Conservation (phyloP, 345 rosid species). For the Citrus cavaleriei region DNA sequence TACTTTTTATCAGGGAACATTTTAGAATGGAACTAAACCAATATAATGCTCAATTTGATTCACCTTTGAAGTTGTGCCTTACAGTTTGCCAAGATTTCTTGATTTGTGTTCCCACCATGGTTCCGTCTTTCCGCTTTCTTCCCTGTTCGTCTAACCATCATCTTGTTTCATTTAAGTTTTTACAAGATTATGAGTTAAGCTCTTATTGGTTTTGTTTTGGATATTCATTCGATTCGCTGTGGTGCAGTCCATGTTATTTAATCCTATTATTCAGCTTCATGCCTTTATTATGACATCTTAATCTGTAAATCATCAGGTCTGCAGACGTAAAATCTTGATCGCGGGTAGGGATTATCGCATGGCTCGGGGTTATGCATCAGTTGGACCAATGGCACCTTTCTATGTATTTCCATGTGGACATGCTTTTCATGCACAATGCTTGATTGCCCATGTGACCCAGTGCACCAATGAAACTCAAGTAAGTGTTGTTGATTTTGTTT, state of each 20-base stretch:
- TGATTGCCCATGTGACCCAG: constrained; percentile 76
- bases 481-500: constrained; percentile 19
- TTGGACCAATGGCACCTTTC: constrained; percentile 88
- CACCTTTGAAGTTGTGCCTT: neutral
- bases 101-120: neutral
- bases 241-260: neutral
- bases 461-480: constrained; percentile 57
- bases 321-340: constrained; percentile 75
- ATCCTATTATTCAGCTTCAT: constrained; percentile 9
- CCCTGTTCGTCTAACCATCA: neutral
- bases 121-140: neutral
- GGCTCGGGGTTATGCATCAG: constrained; percentile 70
- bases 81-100: neutral
- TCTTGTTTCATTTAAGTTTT: neutral
- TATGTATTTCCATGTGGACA: constrained; percentile 97
- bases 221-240: neutral
- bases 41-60: constrained; percentile 10
- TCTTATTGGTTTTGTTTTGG: neutral
- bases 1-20: neutral
- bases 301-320: constrained; percentile 45
- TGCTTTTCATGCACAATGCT: constrained; percentile 83
- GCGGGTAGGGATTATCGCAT: constrained; percentile 61
- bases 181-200: neutral
- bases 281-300: constrained; percentile 3
- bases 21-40: constrained; percentile 7